Percentiles rank a stretch among this genome's conserved stretches.
phyloP scores from a whole-genome alignment of 1,139 yeast genomes.

The Candida albicans region DNA sequence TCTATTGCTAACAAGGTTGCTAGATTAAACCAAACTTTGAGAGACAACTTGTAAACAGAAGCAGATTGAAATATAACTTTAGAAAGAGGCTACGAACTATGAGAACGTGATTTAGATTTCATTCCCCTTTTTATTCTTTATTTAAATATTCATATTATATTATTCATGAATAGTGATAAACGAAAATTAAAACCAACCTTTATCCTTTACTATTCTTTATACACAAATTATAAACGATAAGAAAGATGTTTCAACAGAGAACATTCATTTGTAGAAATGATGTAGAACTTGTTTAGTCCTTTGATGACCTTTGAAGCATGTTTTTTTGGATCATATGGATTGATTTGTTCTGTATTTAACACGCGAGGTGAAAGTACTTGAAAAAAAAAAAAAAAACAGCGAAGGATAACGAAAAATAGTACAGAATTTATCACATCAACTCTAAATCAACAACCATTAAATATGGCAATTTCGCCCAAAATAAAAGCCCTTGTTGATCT shows the following conservation, averaged over 20 bases:
- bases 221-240: background rate
- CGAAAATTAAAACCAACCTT: too few species aligned
- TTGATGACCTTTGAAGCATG: background rate
- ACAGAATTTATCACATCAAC: background rate
- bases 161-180: too few species aligned
- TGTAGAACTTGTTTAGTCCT: too few species aligned
- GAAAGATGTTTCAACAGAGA: too few species aligned
- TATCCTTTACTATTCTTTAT: background rate
- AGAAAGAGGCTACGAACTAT: background rate
- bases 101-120: too few species aligned
- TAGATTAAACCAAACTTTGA: slow-evolving; percentile 84
- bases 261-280: too few species aligned
- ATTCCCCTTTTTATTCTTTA: too few species aligned
- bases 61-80: background rate
- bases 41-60: slow-evolving; percentile 66
- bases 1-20: slow-evolving; percentile 82
- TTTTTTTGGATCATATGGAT: background rate
- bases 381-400: background rate
- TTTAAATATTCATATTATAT: too few species aligned
- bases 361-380: background rate
- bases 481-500: slow-evolving; percentile 11
- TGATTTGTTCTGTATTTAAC: background rate
- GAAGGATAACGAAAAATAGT: background rate
- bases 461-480: slow-evolving; percentile 10
- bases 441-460: background rate